These are phyloP conservation scores for Pelargonium fulgidum DNA, from an alignment of 441 rosid genomes.

Conservation along the genomic window DNA sequence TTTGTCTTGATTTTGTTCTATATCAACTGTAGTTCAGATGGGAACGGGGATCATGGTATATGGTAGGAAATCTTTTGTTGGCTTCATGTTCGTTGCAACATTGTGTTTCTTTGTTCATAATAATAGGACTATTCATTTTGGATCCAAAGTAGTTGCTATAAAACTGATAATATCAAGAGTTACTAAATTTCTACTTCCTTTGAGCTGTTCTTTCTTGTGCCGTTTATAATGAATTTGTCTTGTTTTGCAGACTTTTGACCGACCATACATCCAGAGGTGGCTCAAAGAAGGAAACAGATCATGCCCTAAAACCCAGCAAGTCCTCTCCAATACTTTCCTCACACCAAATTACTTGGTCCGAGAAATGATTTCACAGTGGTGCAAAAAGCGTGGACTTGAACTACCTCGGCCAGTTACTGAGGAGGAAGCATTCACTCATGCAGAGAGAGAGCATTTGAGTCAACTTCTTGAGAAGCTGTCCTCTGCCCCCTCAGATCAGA, in stretches of 20 bases:
- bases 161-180: too few relatives aligned
- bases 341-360: constrained; percentile 31
- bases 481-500: constrained; percentile 31
- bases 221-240: not conserved
- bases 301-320: constrained; percentile 36
- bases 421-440: constrained; percentile 4
- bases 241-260: constrained; percentile 37
- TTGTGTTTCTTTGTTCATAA: too few relatives aligned
- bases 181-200: too few relatives aligned
- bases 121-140: too few relatives aligned
- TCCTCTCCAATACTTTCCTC: constrained; percentile 32
- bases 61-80: not conserved
- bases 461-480: constrained; percentile 33
- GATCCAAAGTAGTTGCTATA: too few relatives aligned
- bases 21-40: not conserved
- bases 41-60: too few relatives aligned
- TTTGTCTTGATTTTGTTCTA: too few relatives aligned
- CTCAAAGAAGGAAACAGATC: constrained; percentile 27
- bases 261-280: constrained; percentile 32
- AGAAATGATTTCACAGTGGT: constrained; percentile 35
- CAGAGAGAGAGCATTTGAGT: constrained; percentile 19
- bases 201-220: not conserved
- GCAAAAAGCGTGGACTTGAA: constrained; percentile 18
- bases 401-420: constrained; percentile 6
- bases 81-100: not conserved